Conservation (phyloP, 148 eudicot species). For the Heliamphora exappendiculata region DNA sequence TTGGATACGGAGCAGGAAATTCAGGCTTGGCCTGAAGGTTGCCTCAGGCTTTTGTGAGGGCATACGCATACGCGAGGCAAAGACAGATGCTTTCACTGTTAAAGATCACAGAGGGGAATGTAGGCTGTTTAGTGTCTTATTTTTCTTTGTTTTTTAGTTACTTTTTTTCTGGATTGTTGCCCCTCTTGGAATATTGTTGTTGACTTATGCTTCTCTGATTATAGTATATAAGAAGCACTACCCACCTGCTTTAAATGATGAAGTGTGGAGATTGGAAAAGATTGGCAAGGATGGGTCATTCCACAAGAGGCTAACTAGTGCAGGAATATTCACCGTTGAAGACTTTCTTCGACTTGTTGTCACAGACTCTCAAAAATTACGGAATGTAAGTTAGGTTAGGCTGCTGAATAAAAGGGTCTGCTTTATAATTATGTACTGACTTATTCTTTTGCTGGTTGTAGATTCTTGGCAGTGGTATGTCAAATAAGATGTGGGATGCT, state of each 20-base stretch:
- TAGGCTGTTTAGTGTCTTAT: slow-evolving; percentile 19
- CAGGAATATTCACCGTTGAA: slow-evolving; percentile 58
- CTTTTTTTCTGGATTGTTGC: neutral
- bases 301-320: slow-evolving; percentile 72
- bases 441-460: slow-evolving; percentile 22
- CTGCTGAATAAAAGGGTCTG: neutral
- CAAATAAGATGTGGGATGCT: slow-evolving; percentile 98
- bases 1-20: slow-evolving; percentile 93
- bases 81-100: slow-evolving; percentile 89
- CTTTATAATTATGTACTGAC: neutral
- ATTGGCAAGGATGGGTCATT: slow-evolving; percentile 98
- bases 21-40: slow-evolving; percentile 81
- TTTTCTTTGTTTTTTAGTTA: slow-evolving; percentile 3
- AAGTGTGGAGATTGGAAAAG: slow-evolving; percentile 98
- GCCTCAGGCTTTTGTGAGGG: slow-evolving; percentile 69
- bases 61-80: slow-evolving; percentile 77
- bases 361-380: slow-evolving; percentile 63
- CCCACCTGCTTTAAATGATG: slow-evolving; percentile 91
- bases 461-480: slow-evolving; percentile 98
- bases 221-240: slow-evolving; percentile 95
- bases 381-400: slow-evolving; percentile 50
- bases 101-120: slow-evolving; percentile 99
- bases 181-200: neutral
- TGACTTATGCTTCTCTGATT: slow-evolving; percentile 8
- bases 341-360: slow-evolving; percentile 93